Evolutionary conservation across 306 rosid genomes (phyloP).

Genomic region (Elaeagnus macrophylla): DNA sequence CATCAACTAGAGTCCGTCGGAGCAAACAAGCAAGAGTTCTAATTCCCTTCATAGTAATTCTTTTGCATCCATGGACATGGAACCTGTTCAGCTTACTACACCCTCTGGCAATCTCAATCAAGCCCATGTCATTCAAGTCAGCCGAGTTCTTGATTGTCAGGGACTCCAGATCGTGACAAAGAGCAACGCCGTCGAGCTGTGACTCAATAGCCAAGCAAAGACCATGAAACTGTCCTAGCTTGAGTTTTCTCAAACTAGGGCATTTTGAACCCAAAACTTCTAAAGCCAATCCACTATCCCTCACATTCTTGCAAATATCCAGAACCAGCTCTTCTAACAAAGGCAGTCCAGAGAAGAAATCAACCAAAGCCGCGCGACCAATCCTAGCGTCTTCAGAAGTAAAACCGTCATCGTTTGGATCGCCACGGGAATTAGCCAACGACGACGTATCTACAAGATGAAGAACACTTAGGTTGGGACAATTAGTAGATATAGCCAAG

Average conservation of each 20-base stretch:
- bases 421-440: constrained; percentile 44
- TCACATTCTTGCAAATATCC: constrained; percentile 72
- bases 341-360: constrained; percentile 61
- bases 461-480: constrained; percentile 53
- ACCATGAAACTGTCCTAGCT: constrained; percentile 76
- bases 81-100: constrained; percentile 55
- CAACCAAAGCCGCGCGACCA: constrained; percentile 39
- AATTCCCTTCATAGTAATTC: constrained; percentile 55
- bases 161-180: constrained; percentile 64
- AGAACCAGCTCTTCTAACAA: constrained; percentile 68
- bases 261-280: constrained; percentile 62
- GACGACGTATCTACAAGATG: constrained; percentile 69
- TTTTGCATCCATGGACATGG: constrained; percentile 64
- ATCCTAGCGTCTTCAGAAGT: constrained; percentile 53
- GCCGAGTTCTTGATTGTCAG: constrained; percentile 53
- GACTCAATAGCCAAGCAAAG: constrained; percentile 67
- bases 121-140: constrained; percentile 79
- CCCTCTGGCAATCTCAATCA: constrained; percentile 84
- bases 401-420: constrained; percentile 40
- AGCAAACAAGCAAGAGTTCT: constrained; percentile 64
- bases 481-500: constrained; percentile 39
- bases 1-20: constrained; percentile 42
- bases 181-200: constrained; percentile 67
- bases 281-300: constrained; percentile 57
- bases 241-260: constrained; percentile 50